Evolutionary conservation across 2,329 filamentous ascomycete genomes (phyloP).

Genomic region (Penicillium sp.): DNA sequence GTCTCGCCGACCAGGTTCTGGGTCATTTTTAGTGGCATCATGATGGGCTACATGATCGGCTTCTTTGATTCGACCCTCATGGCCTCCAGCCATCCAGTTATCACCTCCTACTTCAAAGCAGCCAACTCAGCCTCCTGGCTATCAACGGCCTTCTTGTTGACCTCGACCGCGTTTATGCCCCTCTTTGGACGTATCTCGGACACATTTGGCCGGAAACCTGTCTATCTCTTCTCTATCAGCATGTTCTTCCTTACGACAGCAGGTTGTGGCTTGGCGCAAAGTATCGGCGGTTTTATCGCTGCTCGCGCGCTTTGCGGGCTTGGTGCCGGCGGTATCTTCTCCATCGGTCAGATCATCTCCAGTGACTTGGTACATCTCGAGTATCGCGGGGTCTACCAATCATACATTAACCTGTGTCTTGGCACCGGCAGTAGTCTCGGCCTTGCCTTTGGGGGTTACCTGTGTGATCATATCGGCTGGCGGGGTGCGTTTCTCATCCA

Average conservation of each 20-base stretch:
- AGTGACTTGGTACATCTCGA: slow-evolving; percentile 74
- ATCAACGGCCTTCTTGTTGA: slow-evolving; percentile 74
- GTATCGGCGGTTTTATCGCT: slow-evolving; percentile 67
- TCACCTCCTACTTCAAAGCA: slow-evolving; percentile 74
- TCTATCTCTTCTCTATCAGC: slow-evolving; percentile 61
- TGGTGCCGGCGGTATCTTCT: slow-evolving; percentile 68
- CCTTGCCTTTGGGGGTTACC: slow-evolving; percentile 37
- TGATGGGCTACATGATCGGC: slow-evolving; percentile 55
- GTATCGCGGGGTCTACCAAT: slow-evolving; percentile 47
- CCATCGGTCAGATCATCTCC: slow-evolving; percentile 59
- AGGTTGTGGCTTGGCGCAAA: slow-evolving; percentile 68
- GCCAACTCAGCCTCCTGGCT: slow-evolving; percentile 81
- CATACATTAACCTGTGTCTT: slow-evolving; percentile 39
- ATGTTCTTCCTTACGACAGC: slow-evolving; percentile 64
- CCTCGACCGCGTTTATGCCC: slow-evolving; percentile 72
- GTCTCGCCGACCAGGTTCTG: slow-evolving; percentile 53
- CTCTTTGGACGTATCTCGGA: slow-evolving; percentile 72
- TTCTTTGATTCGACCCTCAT: slow-evolving; percentile 78
- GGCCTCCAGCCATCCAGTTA: slow-evolving; percentile 76
- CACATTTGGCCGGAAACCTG: slow-evolving; percentile 65
- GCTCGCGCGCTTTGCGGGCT: slow-evolving; percentile 69
- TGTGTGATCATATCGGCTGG: slow-evolving; percentile 42
- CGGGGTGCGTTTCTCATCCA: slow-evolving; percentile 48
- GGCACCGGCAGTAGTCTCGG: slow-evolving; percentile 39
- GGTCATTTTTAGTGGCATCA: slow-evolving; percentile 59